Evolutionary conservation across 2,329 filamentous ascomycete species (phyloP), one percentile per base, ranked within the genome.

Genomic region (Neocucurbitaria cava): DNA sequence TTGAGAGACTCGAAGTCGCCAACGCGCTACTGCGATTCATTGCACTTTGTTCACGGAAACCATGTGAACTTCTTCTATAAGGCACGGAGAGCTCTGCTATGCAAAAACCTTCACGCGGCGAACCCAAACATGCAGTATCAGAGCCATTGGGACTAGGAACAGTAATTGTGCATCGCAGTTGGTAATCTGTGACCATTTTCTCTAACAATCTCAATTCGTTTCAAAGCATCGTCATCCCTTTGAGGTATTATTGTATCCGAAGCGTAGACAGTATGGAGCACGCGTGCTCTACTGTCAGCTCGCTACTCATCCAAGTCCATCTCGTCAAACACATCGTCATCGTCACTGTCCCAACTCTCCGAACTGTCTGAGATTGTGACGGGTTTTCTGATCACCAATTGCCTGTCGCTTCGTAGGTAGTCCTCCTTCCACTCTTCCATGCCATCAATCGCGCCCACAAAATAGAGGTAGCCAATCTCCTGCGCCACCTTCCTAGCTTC

Each of bases 401-500:
- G 30, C 11, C 54, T 50, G 28, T 69, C 54, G 31, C 68, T 66
- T 20, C 36, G 45, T 28, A 65, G 39, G 21, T 58, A 54, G 10
- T 66, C 63, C 2, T 59, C 58, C 11, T 40, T 55, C 66, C 62
- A 65, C 4, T 47, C 36, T 15, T 59, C 52, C 30, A 59, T 7
- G 7, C 56, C 42, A 15, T 59, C 55, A 5, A 52, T 18, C 1
- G 40, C 40, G 3, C 63, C 69, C 2, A 70, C 59, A 23, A 69
- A 67, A 43, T 70, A 71, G 15, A 73, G 52, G 39, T 66, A 72
- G 9, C 70, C 66, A 13, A 71, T 61, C n/a, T 71, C 59, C 9
- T 53, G 43, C 17, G 56, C 62, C 1, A 58, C 56, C 26, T 56
- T 65, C n/a, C 30, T 45, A 2, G 54, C 47, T 23, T 48, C 24